Evolutionary conservation across 305 asterid species (phyloP).

Genomic region (Ruellia speciosa): DNA sequence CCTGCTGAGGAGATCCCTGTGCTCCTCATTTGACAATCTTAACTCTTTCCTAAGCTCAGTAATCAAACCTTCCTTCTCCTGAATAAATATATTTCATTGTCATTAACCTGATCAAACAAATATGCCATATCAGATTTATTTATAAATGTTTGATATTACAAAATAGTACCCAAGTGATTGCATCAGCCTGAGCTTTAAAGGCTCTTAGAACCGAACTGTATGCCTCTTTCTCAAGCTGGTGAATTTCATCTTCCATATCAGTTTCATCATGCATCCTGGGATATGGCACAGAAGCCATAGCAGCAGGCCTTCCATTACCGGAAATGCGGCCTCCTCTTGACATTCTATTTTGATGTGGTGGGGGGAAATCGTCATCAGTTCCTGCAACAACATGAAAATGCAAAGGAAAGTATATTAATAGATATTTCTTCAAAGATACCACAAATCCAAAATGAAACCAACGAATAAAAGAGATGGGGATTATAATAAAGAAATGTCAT

Average conservation of each 20-base stretch:
- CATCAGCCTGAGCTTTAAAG: conserved; percentile 90
- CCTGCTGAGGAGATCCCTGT: conserved; percentile 62
- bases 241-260: conserved; percentile 73
- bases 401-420: background rate
- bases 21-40: conserved; percentile 78
- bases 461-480: too few relatives aligned
- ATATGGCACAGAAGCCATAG: conserved; percentile 44
- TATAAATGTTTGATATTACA: background rate
- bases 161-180: conserved; percentile 72
- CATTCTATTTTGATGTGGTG: conserved; percentile 67
- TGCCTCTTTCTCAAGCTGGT: conserved; percentile 87
- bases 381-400: conserved; percentile 40
- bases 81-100: conserved; percentile 35
- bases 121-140: conserved; percentile 21
- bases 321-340: conserved; percentile 56
- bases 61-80: conserved; percentile 79
- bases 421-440: background rate
- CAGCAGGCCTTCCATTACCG: conserved; percentile 62
- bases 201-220: conserved; percentile 85
- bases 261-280: conserved; percentile 43
- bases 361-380: conserved; percentile 74
- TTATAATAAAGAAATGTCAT: too few relatives aligned
- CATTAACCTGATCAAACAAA: conserved; percentile 31
- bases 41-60: conserved; percentile 82
- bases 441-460: too few relatives aligned